These are phyloP conservation scores for Priceomyces melissophilus DNA, from an alignment of 805 yeast genomes.

Conservation along the genomic window DNA sequence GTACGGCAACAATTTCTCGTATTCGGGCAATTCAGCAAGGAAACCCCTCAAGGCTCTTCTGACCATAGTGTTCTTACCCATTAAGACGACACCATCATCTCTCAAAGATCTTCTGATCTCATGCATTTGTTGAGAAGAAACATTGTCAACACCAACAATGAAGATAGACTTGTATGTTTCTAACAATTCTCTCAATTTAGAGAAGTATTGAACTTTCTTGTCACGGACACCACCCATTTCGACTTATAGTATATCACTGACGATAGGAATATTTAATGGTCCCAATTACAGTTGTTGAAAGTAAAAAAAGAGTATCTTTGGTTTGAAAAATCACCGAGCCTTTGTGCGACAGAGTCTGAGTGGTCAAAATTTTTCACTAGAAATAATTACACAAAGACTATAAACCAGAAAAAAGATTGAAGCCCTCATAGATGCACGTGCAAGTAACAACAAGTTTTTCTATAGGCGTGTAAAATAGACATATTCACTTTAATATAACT, in stretches of 20 bases:
- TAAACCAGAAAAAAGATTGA: neutral
- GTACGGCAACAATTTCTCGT: conserved; percentile 90
- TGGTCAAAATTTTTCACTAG: conserved; percentile 2
- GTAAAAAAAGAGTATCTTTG: neutral
- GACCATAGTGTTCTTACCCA: conserved; percentile 99
- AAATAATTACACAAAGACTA: too few relatives aligned
- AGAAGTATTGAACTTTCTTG: conserved; percentile 93
- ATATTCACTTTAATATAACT: too few relatives aligned
- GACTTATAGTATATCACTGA: conserved; percentile 55
- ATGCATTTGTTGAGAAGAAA: conserved; percentile 99
- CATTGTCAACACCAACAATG: conserved; percentile 99
- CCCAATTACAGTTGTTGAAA: conserved; percentile 20
- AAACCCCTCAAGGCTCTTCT: conserved; percentile 99
- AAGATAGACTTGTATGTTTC: conserved; percentile 97
- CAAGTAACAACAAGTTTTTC: neutral
- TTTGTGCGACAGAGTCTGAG: neutral
- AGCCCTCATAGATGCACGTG: conserved; percentile 11
- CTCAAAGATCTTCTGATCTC: conserved; percentile 97
- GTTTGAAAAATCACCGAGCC: conserved; percentile 1
- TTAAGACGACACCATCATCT: conserved; percentile 89
- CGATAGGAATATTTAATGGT: conserved; percentile 92
- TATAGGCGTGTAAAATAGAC: neutral
- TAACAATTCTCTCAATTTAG: conserved; percentile 90
- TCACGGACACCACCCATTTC: conserved; percentile 99
- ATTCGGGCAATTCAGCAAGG: conserved; percentile 90